Evolutionary conservation across 768 basidiomycete genomes (phyloP), one percentile per base, ranked within the genome.

Genomic region (Dentipellis sp.): DNA sequence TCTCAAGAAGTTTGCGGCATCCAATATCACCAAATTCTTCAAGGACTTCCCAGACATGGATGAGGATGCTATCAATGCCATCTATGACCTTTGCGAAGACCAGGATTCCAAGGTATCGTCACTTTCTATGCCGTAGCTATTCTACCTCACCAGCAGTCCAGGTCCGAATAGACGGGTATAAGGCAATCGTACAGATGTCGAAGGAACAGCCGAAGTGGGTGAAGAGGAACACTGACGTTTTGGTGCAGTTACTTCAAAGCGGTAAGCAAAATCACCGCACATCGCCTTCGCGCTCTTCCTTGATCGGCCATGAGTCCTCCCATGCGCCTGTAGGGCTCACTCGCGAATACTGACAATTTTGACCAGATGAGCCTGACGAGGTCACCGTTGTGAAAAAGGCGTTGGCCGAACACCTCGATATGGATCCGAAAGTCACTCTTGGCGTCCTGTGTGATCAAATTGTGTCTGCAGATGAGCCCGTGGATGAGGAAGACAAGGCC

Each of bases 81-180:
- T 88, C 11, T 88, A 88, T 62, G 86, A 88, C 69, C 70, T 88
- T 0, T 88, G 86, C 65, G 86, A 88, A 66, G 86, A 88, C 70
- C 78, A 78, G 50, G 76, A 77, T 39, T 61, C 75, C 11, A 70
- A 71, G 59, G 85, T 84, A 60, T 45, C 74, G 57, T 10, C 39
- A 52, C 57, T 52, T 56, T 56, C 10, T 53, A 54, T 51, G 37
- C 7, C 6, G n/a, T 17, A 36, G 17, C 10, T 34, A 38, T 9
- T 10, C 19, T 21, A 54, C 56, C 14, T 17, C 14, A 51, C 22
- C 34, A 35, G 14, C 29, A 45, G 42, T 56, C 9, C 57, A 87
- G 84, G 83, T 88, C 12, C 79, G 87, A n/a, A 76, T 81, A 53
- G 78, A 80, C 50, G 86, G 86, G 10, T 88, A 88, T 65, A 66